These are phyloP conservation scores for Terana coerulea DNA, from an alignment of 768 basidiomycete species.

Conservation along the genomic window DNA sequence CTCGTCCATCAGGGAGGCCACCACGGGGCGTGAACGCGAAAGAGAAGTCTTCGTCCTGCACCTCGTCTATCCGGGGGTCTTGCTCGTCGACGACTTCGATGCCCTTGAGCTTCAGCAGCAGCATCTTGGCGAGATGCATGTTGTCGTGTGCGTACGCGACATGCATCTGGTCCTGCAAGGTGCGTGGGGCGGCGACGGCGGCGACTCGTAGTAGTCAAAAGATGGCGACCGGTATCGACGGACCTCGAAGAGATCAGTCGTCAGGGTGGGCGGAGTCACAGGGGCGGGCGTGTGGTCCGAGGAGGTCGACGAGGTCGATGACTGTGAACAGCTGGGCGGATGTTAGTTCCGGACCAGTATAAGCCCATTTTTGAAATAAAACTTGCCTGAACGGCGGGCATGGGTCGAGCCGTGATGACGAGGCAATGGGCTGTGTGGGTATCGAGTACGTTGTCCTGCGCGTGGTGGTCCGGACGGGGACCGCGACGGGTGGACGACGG, in stretches of 20 bases:
- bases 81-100: slow-evolving; percentile 54
- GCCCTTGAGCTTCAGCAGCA: slow-evolving; percentile 58
- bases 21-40: slow-evolving; percentile 36
- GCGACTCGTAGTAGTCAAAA: slow-evolving; percentile 43
- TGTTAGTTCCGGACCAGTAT: not conserved
- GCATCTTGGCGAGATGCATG: slow-evolving; percentile 60
- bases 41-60: slow-evolving; percentile 47
- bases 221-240: slow-evolving; percentile 26
- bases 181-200: slow-evolving; percentile 34
- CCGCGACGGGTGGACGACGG: slow-evolving; percentile 2
- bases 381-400: slow-evolving; percentile 7
- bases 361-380: not conserved
- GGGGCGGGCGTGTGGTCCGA: slow-evolving; percentile 23
- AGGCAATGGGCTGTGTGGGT: slow-evolving; percentile 14
- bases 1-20: slow-evolving; percentile 38
- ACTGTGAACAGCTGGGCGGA: slow-evolving; percentile 12
- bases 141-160: slow-evolving; percentile 65
- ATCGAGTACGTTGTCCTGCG: not conserved
- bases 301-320: slow-evolving; percentile 20
- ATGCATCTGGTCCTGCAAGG: slow-evolving; percentile 63
- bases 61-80: slow-evolving; percentile 61
- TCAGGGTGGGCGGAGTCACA: slow-evolving; percentile 21
- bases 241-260: slow-evolving; percentile 33
- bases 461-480: slow-evolving; percentile 12
- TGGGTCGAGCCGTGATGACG: slow-evolving; percentile 18